phyloP scores from a whole-genome alignment of 1,139 yeast genomes.

The Diutina scorzettiae region DNA sequence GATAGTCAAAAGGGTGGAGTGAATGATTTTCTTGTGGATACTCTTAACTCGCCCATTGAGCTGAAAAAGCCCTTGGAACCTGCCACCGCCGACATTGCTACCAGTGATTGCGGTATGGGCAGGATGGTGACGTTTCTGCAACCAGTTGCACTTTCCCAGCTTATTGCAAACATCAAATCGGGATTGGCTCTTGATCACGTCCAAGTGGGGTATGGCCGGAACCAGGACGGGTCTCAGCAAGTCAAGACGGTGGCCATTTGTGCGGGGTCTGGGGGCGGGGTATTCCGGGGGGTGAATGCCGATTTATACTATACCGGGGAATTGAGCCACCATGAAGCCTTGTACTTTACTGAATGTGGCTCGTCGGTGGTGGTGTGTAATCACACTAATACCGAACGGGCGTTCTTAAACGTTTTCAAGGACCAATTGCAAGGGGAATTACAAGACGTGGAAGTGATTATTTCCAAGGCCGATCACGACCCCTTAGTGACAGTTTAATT shows the following conservation, averaged over 20 bases:
- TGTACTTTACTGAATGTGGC: conserved; percentile 63
- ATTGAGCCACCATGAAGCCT: conserved; percentile 82
- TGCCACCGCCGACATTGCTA: conserved; percentile 14
- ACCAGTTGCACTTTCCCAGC: conserved; percentile 29
- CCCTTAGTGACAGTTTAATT: conserved; percentile 20
- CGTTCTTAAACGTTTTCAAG: conserved; percentile 47
- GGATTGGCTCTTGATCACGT: conserved; percentile 41
- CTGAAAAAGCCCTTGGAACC: conserved; percentile 19
- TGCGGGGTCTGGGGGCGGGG: conserved; percentile 88
- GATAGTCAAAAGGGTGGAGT: conserved; percentile 91
- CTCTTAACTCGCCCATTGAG: conserved; percentile 24
- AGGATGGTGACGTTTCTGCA: conserved; percentile 43
- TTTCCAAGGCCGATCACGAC: conserved; percentile 45
- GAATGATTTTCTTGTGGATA: conserved; percentile 77
- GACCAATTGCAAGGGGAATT: conserved; percentile 37
- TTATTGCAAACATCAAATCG: conserved; percentile 44
- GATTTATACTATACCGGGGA: conserved; percentile 89
- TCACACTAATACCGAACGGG: conserved; percentile 89
- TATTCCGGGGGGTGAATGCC: conserved; percentile 50
- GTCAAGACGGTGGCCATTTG: conserved; percentile 67
- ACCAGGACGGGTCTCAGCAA: conserved; percentile 12
- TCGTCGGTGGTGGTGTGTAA: conserved; percentile 66
- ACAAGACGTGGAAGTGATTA: conserved; percentile 26
- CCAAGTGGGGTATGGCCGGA: conserved; percentile 44
- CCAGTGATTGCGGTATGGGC: conserved; percentile 68